Percentiles rank a stretch among this genome's conserved stretches.
Conservation (phyloP, 2,329 filamentous ascomycete species). For the Colletotrichum spaethianum region DNA sequence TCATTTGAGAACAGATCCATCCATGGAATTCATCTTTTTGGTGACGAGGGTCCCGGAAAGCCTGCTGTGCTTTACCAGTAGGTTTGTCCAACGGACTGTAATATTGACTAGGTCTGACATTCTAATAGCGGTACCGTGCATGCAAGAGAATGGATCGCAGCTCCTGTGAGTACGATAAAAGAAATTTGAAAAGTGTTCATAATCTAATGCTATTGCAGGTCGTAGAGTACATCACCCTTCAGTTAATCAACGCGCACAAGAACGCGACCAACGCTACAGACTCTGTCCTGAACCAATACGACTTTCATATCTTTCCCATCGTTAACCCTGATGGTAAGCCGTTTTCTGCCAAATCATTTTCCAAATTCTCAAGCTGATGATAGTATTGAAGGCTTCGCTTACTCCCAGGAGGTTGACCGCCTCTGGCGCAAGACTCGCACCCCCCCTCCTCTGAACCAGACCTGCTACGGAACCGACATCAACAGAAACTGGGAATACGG, state of each 20-base stretch:
- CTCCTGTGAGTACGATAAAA: slow-evolving; percentile 59
- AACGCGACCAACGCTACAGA: slow-evolving; percentile 53
- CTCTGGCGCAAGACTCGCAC: slow-evolving; percentile 68
- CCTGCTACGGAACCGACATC: slow-evolving; percentile 64
- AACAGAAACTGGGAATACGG: slow-evolving; percentile 68
- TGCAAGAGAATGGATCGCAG: slow-evolving; percentile 68
- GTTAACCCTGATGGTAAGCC: slow-evolving; percentile 62
- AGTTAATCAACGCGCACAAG: slow-evolving; percentile 58
- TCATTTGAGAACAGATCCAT: slow-evolving; percentile 66
- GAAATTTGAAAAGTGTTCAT: slow-evolving; percentile 41
- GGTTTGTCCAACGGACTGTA: too few species aligned
- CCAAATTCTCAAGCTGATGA: not conserved
- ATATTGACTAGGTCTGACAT: not conserved
- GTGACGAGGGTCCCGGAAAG: slow-evolving; percentile 58
- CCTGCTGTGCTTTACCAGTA: slow-evolving; percentile 63
- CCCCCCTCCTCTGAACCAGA: slow-evolving; percentile 50
- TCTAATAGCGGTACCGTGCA: slow-evolving; percentile 59
- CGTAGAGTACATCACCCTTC: slow-evolving; percentile 62
- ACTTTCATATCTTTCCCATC: slow-evolving; percentile 68
- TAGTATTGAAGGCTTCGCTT: slow-evolving; percentile 59
- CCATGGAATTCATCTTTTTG: slow-evolving; percentile 69
- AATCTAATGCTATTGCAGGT: slow-evolving; percentile 40
- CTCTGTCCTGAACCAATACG: slow-evolving; percentile 66
- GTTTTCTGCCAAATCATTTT: fast-evolving
- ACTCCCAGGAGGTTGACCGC: slow-evolving; percentile 60